Conservation (phyloP, 805 yeast genomes). For the Cephaloascus fragrans region DNA sequence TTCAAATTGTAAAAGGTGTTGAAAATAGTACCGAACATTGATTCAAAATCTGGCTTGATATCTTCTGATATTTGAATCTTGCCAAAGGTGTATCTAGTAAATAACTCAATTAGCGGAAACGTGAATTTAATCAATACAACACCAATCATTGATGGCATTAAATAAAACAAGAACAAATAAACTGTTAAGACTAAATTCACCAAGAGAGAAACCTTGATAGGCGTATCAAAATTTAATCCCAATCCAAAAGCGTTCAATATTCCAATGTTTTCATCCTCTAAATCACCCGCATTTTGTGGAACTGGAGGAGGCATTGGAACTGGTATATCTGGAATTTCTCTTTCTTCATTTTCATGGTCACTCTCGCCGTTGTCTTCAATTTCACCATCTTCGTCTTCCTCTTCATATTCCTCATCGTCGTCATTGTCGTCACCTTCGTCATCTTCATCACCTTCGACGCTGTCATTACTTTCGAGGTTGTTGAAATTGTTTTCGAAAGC, state of each 20-base stretch:
- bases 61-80: not conserved
- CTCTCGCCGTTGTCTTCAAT: not conserved
- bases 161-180: constrained; percentile 31
- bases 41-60: not conserved
- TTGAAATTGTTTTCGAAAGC: not conserved
- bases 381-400: constrained; percentile 1
- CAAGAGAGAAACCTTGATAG: constrained; percentile 20
- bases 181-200: constrained; percentile 21
- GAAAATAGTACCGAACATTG: constrained; percentile 3
- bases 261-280: constrained; percentile 13
- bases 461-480: not conserved
- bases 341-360: not conserved
- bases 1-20: constrained; percentile 9
- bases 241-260: constrained; percentile 26
- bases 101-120: not conserved
- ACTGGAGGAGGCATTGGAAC: not conserved
- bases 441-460: constrained; percentile 5
- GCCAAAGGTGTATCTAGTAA: constrained; percentile 1
- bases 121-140: not conserved
- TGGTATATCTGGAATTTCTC: constrained; percentile 2
- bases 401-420: not conserved
- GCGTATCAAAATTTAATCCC: constrained; percentile 21
- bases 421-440: constrained; percentile 5
- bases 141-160: constrained; percentile 41
- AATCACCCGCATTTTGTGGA: constrained; percentile 5